Percentiles rank a stretch among this genome's conserved stretches.
These are phyloP conservation scores for Polyplosphaeria fusca DNA, from an alignment of 495 filamentous ascomycete genomes.

Conservation along the genomic window DNA sequence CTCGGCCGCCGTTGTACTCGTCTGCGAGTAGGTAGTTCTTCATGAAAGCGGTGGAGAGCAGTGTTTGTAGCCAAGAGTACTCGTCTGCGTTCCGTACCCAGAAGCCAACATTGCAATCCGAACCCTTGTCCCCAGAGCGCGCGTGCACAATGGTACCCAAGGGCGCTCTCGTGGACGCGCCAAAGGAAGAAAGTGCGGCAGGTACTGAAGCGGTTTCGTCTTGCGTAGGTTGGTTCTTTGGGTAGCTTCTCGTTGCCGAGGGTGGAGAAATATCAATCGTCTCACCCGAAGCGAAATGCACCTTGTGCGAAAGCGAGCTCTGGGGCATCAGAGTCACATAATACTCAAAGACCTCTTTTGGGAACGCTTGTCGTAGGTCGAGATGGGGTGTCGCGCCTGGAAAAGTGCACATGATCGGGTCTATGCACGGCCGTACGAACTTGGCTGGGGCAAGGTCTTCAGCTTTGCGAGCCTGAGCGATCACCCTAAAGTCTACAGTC, in stretches of 20 bases:
- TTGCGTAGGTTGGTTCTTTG: slow-evolving; percentile 27
- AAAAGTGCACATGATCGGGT: slow-evolving; percentile 42
- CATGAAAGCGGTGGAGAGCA: slow-evolving; percentile 35
- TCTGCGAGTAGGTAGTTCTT: slow-evolving; percentile 35
- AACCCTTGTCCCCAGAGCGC: slow-evolving; percentile 42
- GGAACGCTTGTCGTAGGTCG: slow-evolving; percentile 31
- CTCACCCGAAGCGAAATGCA: slow-evolving; percentile 28
- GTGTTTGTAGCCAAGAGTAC: slow-evolving; percentile 39
- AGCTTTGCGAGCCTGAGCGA: slow-evolving; percentile 29
- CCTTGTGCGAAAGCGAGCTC: slow-evolving; percentile 5
- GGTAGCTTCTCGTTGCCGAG: slow-evolving; percentile 13
- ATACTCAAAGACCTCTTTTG: slow-evolving; percentile 26
- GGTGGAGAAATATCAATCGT: slow-evolving; percentile 27
- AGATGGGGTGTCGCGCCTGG: slow-evolving; percentile 44
- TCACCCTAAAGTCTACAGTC: slow-evolving; percentile 34
- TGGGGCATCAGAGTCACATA: slow-evolving; percentile 36
- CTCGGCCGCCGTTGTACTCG: slow-evolving; percentile 25
- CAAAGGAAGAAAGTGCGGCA: slow-evolving; percentile 24
- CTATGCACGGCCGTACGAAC: slow-evolving; percentile 43
- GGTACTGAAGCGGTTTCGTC: slow-evolving; percentile 10
- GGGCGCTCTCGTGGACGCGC: slow-evolving; percentile 27
- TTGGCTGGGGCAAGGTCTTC: slow-evolving; percentile 36
- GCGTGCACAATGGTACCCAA: slow-evolving; percentile 39
- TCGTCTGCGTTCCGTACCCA: slow-evolving; percentile 33
- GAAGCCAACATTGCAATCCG: slow-evolving; percentile 40